Evolutionary conservation across 2,329 filamentous ascomycete genomes (phyloP).

Genomic region (Davidsoniella australis): DNA sequence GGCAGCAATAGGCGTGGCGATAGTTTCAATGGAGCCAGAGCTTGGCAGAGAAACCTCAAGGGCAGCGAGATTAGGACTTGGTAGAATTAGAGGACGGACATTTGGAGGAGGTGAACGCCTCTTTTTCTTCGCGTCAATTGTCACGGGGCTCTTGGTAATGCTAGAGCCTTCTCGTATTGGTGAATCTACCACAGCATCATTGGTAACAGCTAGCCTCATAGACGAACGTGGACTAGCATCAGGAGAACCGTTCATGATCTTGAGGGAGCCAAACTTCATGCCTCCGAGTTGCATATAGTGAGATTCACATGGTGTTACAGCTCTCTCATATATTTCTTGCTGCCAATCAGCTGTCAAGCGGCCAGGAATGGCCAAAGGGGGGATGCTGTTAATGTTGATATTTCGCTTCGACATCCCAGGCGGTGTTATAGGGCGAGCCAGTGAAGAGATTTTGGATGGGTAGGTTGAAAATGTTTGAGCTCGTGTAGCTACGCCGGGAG

Average conservation of each 20-base stretch:
- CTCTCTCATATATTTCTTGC: slow-evolving; percentile 16
- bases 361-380: background rate
- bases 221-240: slow-evolving; percentile 23
- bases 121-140: too few relatives aligned
- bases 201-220: slow-evolving; percentile 14
- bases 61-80: background rate
- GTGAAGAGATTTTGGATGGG: background rate
- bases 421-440: background rate
- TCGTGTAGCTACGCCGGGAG: slow-evolving; percentile 33
- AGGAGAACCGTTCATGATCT: slow-evolving; percentile 44
- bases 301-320: slow-evolving; percentile 29
- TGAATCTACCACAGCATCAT: background rate
- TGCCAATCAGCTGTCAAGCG: slow-evolving; percentile 14
- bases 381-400: background rate
- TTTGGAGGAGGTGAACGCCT: slow-evolving; percentile 6
- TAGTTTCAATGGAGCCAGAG: too few relatives aligned
- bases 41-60: too few relatives aligned
- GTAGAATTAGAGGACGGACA: slow-evolving; percentile 10
- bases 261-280: slow-evolving; percentile 44
- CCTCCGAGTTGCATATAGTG: slow-evolving; percentile 44
- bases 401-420: background rate
- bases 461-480: slow-evolving; percentile 13
- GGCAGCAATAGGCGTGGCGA: slow-evolving; percentile 2
- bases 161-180: too few relatives aligned
- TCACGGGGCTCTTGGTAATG: too few relatives aligned